Evolutionary conservation across 164 flowering plant genomes (phyloP).

Genomic region (Taxillus chinensis): DNA sequence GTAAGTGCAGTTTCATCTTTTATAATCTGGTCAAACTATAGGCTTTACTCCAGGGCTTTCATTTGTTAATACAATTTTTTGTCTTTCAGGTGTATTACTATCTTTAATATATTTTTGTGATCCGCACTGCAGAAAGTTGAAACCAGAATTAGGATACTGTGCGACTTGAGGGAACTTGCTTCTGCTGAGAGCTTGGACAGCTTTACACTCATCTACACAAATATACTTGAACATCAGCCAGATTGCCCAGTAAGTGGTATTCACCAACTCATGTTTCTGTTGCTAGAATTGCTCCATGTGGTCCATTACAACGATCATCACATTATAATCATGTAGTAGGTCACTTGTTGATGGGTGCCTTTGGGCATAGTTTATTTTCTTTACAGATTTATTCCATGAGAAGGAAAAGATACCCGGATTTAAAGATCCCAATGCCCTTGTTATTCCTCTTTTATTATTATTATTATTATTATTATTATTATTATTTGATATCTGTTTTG

Average conservation of each 20-base stretch:
- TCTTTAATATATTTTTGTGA: not conserved
- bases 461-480: no score
- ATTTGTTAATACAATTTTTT: no score
- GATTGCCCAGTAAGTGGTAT: conserved; percentile 82
- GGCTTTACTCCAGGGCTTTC: not conserved
- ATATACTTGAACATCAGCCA: conserved; percentile 92
- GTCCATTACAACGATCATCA: not conserved
- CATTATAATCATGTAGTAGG: no score
- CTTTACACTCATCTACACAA: conserved; percentile 88
- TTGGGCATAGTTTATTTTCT: no score
- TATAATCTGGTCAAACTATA: not conserved
- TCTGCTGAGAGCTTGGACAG: conserved; percentile 94
- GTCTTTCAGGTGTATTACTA: no score
- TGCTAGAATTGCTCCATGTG: not conserved
- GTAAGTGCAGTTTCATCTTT: conserved; percentile 37
- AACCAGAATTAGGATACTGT: conserved; percentile 63
- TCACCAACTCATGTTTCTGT: not conserved
- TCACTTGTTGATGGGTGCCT: no score
- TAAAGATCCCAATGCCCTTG: no score
- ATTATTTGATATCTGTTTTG: not conserved
- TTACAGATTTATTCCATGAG: no score
- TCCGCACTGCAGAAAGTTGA: conserved; percentile 76
- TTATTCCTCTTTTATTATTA: no score
- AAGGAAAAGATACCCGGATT: no score
- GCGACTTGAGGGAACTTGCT: conserved; percentile 93